phyloP scores from a whole-genome alignment of 1,284 basidiomycete species.

The Omphalotus olearius region DNA sequence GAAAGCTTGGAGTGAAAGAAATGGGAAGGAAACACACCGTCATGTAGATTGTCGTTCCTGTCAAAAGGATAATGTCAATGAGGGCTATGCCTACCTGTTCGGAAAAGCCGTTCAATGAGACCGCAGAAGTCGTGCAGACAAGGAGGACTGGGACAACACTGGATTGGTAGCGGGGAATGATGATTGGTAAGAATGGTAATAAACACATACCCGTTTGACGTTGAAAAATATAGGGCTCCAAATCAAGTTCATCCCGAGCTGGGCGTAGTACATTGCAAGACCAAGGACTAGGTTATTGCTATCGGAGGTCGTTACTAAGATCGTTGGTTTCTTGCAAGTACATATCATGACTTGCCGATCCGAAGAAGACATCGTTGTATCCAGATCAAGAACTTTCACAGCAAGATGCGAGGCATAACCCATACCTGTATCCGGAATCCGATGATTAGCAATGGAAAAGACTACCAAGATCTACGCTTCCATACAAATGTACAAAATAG shows the following conservation, averaged over 20 bases:
- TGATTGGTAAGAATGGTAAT: neutral
- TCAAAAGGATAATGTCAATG: constrained; percentile 56
- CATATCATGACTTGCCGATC: constrained; percentile 33
- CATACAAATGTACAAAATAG: constrained; percentile 42
- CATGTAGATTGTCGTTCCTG: constrained; percentile 59
- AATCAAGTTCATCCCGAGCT: constrained; percentile 62
- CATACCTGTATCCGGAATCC: constrained; percentile 40
- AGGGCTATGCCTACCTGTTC: constrained; percentile 55
- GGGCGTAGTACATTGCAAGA: constrained; percentile 66
- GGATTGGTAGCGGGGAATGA: no score
- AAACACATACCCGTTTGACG: constrained; percentile 39
- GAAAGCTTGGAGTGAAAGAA: neutral
- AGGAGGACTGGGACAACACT: no score
- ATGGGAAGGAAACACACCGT: constrained; percentile 40
- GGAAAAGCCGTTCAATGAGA: neutral
- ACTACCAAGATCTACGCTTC: no score
- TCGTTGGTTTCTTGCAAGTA: no score
- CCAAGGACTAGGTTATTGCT: constrained; percentile 48
- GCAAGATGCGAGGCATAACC: constrained; percentile 73
- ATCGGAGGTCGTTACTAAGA: no score
- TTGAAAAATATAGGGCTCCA: constrained; percentile 79
- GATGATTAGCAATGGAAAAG: neutral
- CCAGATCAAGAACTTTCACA: constrained; percentile 47
- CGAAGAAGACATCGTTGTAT: constrained; percentile 30
- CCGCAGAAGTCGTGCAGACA: no score